A percentile compares a stretch with the other conserved stretches of the same genome.
Conservation (phyloP, 768 basidiomycete species). For the Dacryopinax spathularia region DNA sequence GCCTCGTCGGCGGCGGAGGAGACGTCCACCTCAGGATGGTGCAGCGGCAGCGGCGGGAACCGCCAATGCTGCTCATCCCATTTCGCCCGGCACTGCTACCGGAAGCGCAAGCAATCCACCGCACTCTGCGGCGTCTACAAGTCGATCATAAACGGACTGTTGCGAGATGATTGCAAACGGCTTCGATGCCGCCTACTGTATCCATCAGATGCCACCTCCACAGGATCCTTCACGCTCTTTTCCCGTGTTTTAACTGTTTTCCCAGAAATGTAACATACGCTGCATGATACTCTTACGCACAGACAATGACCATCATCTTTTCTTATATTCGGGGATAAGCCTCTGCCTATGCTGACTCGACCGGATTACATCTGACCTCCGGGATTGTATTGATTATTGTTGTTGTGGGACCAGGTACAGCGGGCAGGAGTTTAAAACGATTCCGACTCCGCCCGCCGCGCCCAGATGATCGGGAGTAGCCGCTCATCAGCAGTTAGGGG, state of each 20-base stretch:
- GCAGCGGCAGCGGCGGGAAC: background rate
- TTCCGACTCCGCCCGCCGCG: background rate
- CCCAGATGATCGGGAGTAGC: background rate
- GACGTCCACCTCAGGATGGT: background rate
- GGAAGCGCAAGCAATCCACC: background rate
- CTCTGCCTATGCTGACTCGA: too few species aligned
- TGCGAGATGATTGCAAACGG: background rate
- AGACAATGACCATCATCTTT: background rate
- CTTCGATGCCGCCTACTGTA: background rate
- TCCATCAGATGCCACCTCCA: background rate
- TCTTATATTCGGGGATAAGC: background rate
- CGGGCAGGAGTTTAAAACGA: background rate
- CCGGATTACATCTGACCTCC: background rate
- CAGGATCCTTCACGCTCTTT: background rate
- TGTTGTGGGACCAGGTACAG: too few species aligned
- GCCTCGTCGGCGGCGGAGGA: constrained; percentile 36
- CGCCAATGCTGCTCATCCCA: background rate
- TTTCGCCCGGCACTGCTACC: background rate
- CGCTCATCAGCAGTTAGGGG: background rate
- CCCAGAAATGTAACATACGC: background rate
- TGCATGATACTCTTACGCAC: background rate
- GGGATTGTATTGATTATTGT: background rate
- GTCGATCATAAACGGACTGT: background rate
- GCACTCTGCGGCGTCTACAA: background rate
- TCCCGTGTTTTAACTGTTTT: background rate